A percentile compares a stretch with the other conserved stretches of the same genome.
Evolutionary conservation across 257 asterid species (phyloP).

Genomic region (Fraxinus excelsior): DNA sequence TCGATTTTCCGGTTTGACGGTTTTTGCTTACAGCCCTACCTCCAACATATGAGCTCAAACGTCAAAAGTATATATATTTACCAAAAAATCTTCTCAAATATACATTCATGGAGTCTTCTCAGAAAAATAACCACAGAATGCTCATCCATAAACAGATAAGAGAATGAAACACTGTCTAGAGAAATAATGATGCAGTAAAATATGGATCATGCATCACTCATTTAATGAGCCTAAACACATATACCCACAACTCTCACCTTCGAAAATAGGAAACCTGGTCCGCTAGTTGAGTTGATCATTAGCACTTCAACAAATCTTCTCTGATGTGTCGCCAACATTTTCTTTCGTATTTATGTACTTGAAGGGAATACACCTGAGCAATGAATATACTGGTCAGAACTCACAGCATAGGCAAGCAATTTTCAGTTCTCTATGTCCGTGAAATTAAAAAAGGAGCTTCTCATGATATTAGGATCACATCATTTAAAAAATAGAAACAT

Average conservation of each 20-base stretch:
- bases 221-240: neutral
- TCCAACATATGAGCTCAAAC: neutral
- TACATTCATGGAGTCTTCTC: neutral
- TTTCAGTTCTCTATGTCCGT: neutral
- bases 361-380: constrained; percentile 52
- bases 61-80: neutral
- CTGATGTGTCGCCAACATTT: constrained; percentile 32
- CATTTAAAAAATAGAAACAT: neutral
- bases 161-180: neutral
- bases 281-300: constrained; percentile 60
- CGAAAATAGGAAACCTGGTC: constrained; percentile 60
- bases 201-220: neutral
- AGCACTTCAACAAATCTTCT: constrained; percentile 45
- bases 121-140: neutral
- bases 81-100: neutral
- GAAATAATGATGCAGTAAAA: neutral
- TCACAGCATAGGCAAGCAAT: neutral
- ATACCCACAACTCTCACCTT: constrained; percentile 35
- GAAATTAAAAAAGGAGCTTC: neutral
- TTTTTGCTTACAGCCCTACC: too few species aligned
- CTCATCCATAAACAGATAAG: neutral
- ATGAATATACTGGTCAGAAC: constrained; percentile 15
- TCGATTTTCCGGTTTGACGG: too few species aligned
- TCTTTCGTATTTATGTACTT: constrained; percentile 34
- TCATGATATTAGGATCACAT: neutral